Conservation (phyloP, 345 rosid genomes). For the Luvunga scandens region DNA sequence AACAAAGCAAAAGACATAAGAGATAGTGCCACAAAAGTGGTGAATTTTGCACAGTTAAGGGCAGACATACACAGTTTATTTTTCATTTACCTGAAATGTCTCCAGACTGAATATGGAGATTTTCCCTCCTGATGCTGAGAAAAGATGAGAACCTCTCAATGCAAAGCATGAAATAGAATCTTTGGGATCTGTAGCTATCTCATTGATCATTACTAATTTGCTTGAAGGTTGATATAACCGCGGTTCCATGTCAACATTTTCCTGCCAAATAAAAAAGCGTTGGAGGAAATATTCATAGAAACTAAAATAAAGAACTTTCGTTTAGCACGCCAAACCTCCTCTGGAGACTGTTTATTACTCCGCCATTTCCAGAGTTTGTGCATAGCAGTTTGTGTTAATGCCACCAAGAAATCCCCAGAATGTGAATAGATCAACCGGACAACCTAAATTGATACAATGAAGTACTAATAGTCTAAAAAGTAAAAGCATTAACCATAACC, state of each 20-base stretch:
- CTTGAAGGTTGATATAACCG: constrained; percentile 28
- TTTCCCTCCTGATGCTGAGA: constrained; percentile 36
- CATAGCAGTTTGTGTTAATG: constrained; percentile 29
- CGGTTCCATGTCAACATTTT: constrained; percentile 21
- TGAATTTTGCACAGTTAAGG: neutral
- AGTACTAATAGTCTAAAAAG: constrained; percentile 5
- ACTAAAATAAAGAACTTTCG: neutral
- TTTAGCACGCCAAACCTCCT: constrained; percentile 26
- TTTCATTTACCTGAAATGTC: constrained; percentile 31
- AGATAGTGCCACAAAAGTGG: neutral
- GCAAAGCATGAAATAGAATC: constrained; percentile 28
- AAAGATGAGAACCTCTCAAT: constrained; percentile 30
- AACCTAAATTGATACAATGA: constrained; percentile 27
- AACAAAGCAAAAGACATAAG: constrained; percentile 16
- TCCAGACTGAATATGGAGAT: constrained; percentile 34
- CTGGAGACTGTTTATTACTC: constrained; percentile 17
- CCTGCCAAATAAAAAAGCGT: constrained; percentile 23
- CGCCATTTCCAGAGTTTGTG: constrained; percentile 39
- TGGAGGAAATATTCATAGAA: constrained; percentile 10
- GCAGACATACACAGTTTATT: neutral
- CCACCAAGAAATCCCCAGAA: constrained; percentile 36
- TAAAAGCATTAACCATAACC: neutral
- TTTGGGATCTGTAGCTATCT: constrained; percentile 17
- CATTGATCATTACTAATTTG: constrained; percentile 34
- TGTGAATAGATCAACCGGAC: constrained; percentile 13